phyloP scores from a whole-genome alignment of 192 early-diverging fungal species.

The Coemansia pectinata region DNA sequence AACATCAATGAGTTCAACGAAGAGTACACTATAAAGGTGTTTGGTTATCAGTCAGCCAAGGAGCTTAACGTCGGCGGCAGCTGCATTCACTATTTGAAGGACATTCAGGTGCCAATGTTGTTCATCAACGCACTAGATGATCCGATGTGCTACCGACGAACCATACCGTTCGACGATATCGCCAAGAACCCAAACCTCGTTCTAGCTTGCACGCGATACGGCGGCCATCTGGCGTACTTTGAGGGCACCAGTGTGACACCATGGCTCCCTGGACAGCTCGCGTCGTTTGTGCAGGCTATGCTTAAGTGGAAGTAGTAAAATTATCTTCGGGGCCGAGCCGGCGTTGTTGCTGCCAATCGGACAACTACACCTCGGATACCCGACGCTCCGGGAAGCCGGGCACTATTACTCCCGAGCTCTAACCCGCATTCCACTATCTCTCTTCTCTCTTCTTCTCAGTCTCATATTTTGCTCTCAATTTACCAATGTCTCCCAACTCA shows the following conservation, averaged over 20 bases:
- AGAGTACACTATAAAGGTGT: conserved; percentile 65
- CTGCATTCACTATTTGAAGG: conserved; percentile 56
- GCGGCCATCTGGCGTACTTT: conserved; percentile 91
- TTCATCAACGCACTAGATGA: conserved; percentile 87
- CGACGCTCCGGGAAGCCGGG: neutral
- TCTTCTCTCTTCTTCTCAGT: neutral
- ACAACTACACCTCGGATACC: neutral
- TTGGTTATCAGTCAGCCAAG: conserved; percentile 75
- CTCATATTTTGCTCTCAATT: conserved; percentile 1
- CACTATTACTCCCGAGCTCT: neutral
- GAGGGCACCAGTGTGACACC: conserved; percentile 28
- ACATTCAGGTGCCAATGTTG: conserved; percentile 77
- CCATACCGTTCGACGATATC: conserved; percentile 74
- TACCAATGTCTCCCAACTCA: conserved; percentile 30
- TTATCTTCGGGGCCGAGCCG: too few relatives aligned
- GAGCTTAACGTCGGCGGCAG: conserved; percentile 75
- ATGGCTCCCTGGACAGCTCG: conserved; percentile 67
- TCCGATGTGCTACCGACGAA: conserved; percentile 71
- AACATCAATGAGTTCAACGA: conserved; percentile 87
- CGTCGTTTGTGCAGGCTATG: conserved; percentile 56
- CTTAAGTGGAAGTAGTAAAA: conserved; percentile 22
- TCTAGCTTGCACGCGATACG: conserved; percentile 74
- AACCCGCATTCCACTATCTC: neutral
- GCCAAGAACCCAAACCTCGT: conserved; percentile 75
- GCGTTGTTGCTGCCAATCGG: neutral